A percentile compares a stretch with the other conserved stretches of the same genome.
Evolutionary conservation across 2,329 filamentous ascomycete species (phyloP).

Genomic region (Claviceps lovelessii): DNA sequence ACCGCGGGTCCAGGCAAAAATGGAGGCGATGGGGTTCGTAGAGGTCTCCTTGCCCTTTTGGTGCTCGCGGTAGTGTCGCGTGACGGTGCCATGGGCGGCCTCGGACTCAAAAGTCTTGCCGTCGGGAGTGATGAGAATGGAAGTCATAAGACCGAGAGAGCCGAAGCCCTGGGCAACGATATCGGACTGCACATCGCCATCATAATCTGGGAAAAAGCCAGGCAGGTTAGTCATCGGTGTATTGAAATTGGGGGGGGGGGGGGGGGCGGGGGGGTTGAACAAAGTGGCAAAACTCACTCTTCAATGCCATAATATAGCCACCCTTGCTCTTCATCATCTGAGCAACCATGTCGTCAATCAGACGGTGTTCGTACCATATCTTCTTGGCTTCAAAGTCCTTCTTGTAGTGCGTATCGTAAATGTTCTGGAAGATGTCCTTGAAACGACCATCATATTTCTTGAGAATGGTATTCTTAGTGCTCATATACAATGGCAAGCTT

Average conservation of each 20-base stretch:
- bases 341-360: slow-evolving; percentile 99
- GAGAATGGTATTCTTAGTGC: slow-evolving; percentile 99
- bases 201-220: slow-evolving; percentile 57
- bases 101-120: slow-evolving; percentile 96
- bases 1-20: slow-evolving; percentile 97
- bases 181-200: slow-evolving; percentile 96
- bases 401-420: slow-evolving; percentile 81
- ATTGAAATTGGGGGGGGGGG: too few relatives aligned
- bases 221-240: neutral
- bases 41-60: slow-evolving; percentile 96
- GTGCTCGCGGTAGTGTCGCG: slow-evolving; percentile 95
- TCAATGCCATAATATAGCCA: slow-evolving; percentile 93
- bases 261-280: too few relatives aligned
- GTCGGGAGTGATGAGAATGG: slow-evolving; percentile 88
- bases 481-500: slow-evolving; percentile 92
- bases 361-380: slow-evolving; percentile 98
- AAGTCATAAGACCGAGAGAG: slow-evolving; percentile 96
- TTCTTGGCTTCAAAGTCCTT: slow-evolving; percentile 76
- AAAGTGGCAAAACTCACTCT: slow-evolving; percentile 52
- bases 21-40: slow-evolving; percentile 96
- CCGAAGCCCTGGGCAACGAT: slow-evolving; percentile 97
- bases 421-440: slow-evolving; percentile 98
- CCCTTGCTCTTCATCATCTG: slow-evolving; percentile 99
- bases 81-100: slow-evolving; percentile 95
- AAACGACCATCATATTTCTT: slow-evolving; percentile 98